Base-by-base conservation (phyloP, 2,329 filamentous ascomycete genomes). In the Fusarium clavum region DNA sequence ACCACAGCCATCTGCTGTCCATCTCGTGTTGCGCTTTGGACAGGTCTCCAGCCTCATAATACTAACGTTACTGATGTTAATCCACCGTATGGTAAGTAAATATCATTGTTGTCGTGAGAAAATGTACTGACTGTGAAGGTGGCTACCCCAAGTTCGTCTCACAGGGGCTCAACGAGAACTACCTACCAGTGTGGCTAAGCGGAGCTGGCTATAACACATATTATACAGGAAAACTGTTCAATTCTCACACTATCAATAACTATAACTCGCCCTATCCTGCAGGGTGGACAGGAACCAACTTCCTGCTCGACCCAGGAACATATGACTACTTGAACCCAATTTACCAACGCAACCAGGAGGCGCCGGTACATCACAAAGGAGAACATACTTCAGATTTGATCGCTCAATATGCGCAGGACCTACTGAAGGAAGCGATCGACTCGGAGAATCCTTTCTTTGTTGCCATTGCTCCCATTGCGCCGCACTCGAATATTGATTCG, bases 161-260 rank as follows among this genome's bases (percentile, higher is more conserved):
- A 5, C 83, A 91, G 55, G 90, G 91, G 1, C 83, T 88, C 64
- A 92, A 93, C 61, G 84, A 90, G 2, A 85, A 90, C 38, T 92
- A 91, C 64, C 83, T 93, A 0, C 91, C 91, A 0, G 76, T 93
- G 0, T 93, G 91, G 90, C 79, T 94, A n/a, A 89, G 92, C 69
- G 77, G 86, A 6, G 87, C 86, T 0, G 90, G 90, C 0, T 93
- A 93, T 75, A 87, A 88, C 69, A 92, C 91, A 0, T 92, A 91
- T 73, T 93, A 93, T 72, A 88, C 87, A 0, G 91, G 90, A n/a
- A 93, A 94, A 75, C 81, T 92, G 7, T 90, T 91, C 79, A 93
- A 93, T 69, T 82, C 85, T 0, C 90, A 92, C 54, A 86, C 81
- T 0, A 81, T 86, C 3, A 73, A 83, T 1, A 92, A 91, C 62